Conservation (phyloP, 2,329 filamentous ascomycete species). For the Colletotrichum noveboracense region DNA sequence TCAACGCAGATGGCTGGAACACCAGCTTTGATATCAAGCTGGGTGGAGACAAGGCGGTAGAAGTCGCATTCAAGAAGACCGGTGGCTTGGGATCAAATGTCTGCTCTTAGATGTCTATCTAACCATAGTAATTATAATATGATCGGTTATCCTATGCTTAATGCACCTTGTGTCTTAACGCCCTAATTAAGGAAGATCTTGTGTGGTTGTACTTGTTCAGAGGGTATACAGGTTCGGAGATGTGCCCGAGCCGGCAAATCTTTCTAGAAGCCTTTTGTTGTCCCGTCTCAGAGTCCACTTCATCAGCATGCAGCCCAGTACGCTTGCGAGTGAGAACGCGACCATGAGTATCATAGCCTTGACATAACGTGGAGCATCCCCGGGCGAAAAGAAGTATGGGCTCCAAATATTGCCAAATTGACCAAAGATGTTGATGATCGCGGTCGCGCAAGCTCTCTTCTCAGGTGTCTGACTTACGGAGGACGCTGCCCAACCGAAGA, state of each 20-base stretch:
- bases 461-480: conserved; percentile 38
- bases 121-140: not conserved
- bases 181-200: not conserved
- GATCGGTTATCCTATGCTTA: not conserved
- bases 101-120: not conserved
- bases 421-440: conserved; percentile 39
- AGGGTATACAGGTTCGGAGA: not conserved
- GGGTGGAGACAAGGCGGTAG: not conserved
- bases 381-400: conserved; percentile 40
- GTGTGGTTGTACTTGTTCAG: not conserved
- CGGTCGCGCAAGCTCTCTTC: conserved; percentile 37
- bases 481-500: conserved; percentile 37
- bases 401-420: conserved; percentile 43
- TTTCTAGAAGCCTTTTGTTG: not conserved
- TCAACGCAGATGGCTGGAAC: not conserved
- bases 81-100: not conserved
- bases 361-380: conserved; percentile 30
- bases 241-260: not conserved
- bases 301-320: not conserved
- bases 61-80: conserved; percentile 3
- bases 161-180: not conserved
- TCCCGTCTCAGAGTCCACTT: not conserved
- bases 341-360: conserved; percentile 29
- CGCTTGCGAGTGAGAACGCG: not conserved
- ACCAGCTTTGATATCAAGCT: conserved; percentile 17